Evolutionary conservation across 2,329 filamentous ascomycete genomes (phyloP).

Genomic region (Sarocladium strictum): DNA sequence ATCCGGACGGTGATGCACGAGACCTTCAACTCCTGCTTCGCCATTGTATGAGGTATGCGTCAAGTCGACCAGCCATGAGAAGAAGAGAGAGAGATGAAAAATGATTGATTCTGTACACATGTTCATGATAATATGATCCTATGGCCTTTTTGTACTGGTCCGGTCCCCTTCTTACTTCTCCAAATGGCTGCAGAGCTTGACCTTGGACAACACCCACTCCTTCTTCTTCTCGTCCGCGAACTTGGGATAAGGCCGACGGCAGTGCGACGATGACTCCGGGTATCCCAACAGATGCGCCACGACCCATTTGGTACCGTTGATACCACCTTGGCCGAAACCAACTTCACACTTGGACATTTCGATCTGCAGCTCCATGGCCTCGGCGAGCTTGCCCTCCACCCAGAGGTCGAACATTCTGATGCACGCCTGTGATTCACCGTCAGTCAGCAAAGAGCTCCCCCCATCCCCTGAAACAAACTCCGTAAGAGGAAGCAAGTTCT

Average conservation of each 20-base stretch:
- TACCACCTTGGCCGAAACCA: constrained; percentile 52
- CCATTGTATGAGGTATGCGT: constrained; percentile 43
- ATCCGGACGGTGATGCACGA: constrained; percentile 40
- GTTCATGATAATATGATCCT: too few species aligned
- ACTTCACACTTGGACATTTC: constrained; percentile 40
- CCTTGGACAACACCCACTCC: constrained; percentile 21
- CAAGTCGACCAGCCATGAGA: too few species aligned
- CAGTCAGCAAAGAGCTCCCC: not conserved
- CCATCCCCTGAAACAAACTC: not conserved
- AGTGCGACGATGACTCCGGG: constrained; percentile 42
- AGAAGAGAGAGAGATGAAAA: not conserved
- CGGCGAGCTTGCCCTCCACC: constrained; percentile 38
- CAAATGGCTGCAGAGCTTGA: constrained; percentile 13
- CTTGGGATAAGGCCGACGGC: constrained; percentile 46
- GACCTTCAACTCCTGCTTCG: constrained; percentile 46
- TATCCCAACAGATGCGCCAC: constrained; percentile 49
- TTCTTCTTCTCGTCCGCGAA: constrained; percentile 31
- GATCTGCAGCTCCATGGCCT: constrained; percentile 42
- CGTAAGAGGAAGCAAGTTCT: constrained; percentile 24
- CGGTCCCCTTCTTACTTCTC: not conserved
- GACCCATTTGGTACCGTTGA: constrained; percentile 57
- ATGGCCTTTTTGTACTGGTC: not conserved
- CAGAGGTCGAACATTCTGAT: constrained; percentile 44
- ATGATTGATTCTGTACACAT: not conserved
- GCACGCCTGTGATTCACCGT: constrained; percentile 25